Conservation (phyloP, 345 rosid genomes). For the Brassica incana region DNA sequence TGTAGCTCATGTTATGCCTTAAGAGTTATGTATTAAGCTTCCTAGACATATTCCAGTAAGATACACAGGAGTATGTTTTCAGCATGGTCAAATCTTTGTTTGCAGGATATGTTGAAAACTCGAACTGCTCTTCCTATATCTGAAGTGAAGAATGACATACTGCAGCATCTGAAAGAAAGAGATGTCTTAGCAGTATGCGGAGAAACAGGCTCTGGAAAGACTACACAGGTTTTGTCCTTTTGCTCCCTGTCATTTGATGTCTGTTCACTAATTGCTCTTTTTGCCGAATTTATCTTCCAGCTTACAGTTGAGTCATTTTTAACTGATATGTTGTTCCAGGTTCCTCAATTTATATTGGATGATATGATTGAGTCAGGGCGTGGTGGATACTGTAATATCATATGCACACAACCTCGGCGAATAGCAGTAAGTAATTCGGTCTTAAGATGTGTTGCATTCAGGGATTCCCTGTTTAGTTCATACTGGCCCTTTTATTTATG, state of each 20-base stretch:
- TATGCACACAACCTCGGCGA: conserved; percentile 95
- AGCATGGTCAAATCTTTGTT: conserved; percentile 26
- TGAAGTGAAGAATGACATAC: conserved; percentile 62
- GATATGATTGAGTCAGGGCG: conserved; percentile 83
- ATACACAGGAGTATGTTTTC: background rate
- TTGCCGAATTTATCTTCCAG: conserved; percentile 9
- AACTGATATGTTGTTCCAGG: conserved; percentile 47
- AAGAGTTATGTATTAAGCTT: background rate
- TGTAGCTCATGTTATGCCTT: conserved; percentile 1
- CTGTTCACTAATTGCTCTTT: background rate
- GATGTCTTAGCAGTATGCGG: conserved; percentile 87
- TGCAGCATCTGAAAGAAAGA: conserved; percentile 66
- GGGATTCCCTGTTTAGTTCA: conserved; percentile 6
- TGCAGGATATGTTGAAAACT: conserved; percentile 58
- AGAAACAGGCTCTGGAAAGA: conserved; percentile 98
- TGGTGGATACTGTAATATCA: conserved; percentile 82
- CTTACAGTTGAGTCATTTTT: conserved; percentile 25
- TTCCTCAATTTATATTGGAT: conserved; percentile 92
- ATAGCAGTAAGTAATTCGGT: conserved; percentile 63
- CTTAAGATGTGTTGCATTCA: conserved; percentile 18
- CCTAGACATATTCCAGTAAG: background rate
- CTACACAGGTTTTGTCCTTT: conserved; percentile 68
- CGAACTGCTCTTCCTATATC: conserved; percentile 79
- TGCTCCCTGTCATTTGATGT: conserved; percentile 13
- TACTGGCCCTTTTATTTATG: conserved; percentile 1